Percentiles rank a stretch among this genome's conserved stretches.
Conservation (phyloP, 1,284 basidiomycete species). For the Leccinum pachyderme region DNA sequence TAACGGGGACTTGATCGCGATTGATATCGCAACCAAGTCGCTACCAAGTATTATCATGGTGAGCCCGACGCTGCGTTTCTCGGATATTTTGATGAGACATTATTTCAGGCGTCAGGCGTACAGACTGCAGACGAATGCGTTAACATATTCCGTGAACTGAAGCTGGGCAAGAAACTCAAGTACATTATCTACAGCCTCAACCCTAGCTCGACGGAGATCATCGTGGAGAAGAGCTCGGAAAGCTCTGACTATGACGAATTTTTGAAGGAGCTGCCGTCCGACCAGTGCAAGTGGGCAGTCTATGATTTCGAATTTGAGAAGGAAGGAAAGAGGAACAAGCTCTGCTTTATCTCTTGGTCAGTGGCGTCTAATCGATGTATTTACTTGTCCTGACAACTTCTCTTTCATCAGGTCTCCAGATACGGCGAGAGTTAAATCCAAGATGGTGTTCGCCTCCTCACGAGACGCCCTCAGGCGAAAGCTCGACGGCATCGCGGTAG, state of each 20-base stretch:
- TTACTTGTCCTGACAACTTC: background rate
- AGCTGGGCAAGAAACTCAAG: constrained; percentile 80
- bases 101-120: constrained; percentile 78
- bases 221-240: constrained; percentile 63
- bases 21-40: constrained; percentile 23
- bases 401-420: constrained; percentile 79
- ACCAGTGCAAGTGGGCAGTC: constrained; percentile 85
- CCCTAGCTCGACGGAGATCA: constrained; percentile 67
- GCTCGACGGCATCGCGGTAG: constrained; percentile 70
- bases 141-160: constrained; percentile 69
- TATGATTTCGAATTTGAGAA: constrained; percentile 91
- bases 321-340: constrained; percentile 86
- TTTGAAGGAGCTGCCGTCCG: constrained; percentile 70
- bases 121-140: constrained; percentile 61
- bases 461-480: constrained; percentile 80
- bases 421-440: constrained; percentile 81
- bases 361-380: constrained; percentile 25
- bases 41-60: constrained; percentile 23
- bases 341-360: constrained; percentile 84
- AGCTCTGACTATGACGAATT: constrained; percentile 73
- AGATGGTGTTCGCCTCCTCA: constrained; percentile 96
- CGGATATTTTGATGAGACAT: background rate
- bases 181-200: constrained; percentile 86
- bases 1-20: constrained; percentile 26
- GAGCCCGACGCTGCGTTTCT: constrained; percentile 8